Conservation (phyloP, 1,284 basidiomycete species). For the Malassezia globosa region DNA sequence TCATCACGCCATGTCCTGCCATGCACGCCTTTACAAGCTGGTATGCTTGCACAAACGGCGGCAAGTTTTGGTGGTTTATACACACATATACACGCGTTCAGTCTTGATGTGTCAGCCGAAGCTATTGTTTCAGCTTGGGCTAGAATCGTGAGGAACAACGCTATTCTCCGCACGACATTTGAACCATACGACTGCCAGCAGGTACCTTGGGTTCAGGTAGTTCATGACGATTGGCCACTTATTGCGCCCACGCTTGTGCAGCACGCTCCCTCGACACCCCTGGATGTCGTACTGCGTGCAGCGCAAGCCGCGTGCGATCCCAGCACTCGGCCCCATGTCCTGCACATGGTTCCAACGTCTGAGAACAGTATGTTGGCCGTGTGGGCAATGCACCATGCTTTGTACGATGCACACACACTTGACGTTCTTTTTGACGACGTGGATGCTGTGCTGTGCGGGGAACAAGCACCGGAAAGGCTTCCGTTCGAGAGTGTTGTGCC, state of each 20-base stretch:
- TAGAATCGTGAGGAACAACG: slow-evolving; percentile 20
- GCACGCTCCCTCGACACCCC: background rate
- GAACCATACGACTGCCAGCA: slow-evolving; percentile 19
- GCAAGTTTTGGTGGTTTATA: slow-evolving; percentile 26
- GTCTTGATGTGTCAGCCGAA: slow-evolving; percentile 3
- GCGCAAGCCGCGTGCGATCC: slow-evolving; percentile 10
- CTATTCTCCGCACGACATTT: slow-evolving; percentile 37
- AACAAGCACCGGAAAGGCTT: slow-evolving; percentile 1
- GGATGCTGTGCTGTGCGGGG: slow-evolving; percentile 16
- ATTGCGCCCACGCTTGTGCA: background rate
- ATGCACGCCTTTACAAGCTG: slow-evolving; percentile 41
- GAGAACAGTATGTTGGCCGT: background rate
- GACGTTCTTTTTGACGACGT: slow-evolving; percentile 35
- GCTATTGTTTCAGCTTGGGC: slow-evolving; percentile 21
- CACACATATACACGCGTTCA: slow-evolving; percentile 29
- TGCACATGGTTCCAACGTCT: background rate
- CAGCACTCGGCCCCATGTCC: slow-evolving; percentile 10
- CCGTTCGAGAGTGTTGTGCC: slow-evolving; percentile 25
- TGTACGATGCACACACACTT: slow-evolving; percentile 29
- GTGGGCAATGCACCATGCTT: slow-evolving; percentile 13
- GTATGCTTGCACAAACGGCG: slow-evolving; percentile 38
- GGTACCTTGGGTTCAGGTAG: slow-evolving; percentile 30
- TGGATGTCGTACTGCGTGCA: slow-evolving; percentile 6
- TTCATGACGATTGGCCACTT: slow-evolving; percentile 14
- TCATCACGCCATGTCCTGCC: too few relatives aligned